Conservation (phyloP, 2,329 filamentous ascomycete genomes). For the Talaromyces sp. region DNA sequence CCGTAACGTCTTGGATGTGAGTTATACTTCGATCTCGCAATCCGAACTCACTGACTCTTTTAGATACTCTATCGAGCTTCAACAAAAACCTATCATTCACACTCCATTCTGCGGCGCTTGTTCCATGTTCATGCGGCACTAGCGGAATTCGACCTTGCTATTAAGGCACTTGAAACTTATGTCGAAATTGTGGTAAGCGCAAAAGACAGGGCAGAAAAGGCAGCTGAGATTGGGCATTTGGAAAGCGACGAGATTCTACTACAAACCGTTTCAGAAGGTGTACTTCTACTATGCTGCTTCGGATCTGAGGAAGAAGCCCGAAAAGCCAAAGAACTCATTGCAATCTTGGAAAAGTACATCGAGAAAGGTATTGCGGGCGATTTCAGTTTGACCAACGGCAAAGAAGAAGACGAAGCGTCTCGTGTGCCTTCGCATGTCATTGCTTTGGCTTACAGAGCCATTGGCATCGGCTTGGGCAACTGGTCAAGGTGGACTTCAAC, state of each 20-base stretch:
- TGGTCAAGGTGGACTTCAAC: slow-evolving; percentile 84
- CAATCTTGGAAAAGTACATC: slow-evolving; percentile 73
- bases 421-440: slow-evolving; percentile 60
- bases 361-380: slow-evolving; percentile 54
- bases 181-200: slow-evolving; percentile 81
- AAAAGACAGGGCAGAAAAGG: slow-evolving; percentile 78
- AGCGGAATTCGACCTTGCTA: slow-evolving; percentile 87
- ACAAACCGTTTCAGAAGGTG: slow-evolving; percentile 74
- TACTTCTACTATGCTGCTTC: slow-evolving; percentile 78
- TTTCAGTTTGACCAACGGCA: slow-evolving; percentile 23
- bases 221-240: slow-evolving; percentile 61
- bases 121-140: slow-evolving; percentile 85
- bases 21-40: slow-evolving; percentile 23
- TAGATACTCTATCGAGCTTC: slow-evolving; percentile 84
- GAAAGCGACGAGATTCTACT: slow-evolving; percentile 77
- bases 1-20: slow-evolving; percentile 69
- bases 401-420: slow-evolving; percentile 22
- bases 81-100: slow-evolving; percentile 93
- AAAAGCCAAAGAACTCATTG: slow-evolving; percentile 70
- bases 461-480: slow-evolving; percentile 81
- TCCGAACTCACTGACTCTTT: slow-evolving; percentile 3
- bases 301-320: slow-evolving; percentile 72
- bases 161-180: slow-evolving; percentile 90
- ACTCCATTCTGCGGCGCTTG: slow-evolving; percentile 77
- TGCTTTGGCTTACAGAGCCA: slow-evolving; percentile 74